Percentiles rank a stretch among this genome's conserved stretches.
Conservation (phyloP, 2,329 filamentous ascomycete genomes). For the Talaromyces sp. region DNA sequence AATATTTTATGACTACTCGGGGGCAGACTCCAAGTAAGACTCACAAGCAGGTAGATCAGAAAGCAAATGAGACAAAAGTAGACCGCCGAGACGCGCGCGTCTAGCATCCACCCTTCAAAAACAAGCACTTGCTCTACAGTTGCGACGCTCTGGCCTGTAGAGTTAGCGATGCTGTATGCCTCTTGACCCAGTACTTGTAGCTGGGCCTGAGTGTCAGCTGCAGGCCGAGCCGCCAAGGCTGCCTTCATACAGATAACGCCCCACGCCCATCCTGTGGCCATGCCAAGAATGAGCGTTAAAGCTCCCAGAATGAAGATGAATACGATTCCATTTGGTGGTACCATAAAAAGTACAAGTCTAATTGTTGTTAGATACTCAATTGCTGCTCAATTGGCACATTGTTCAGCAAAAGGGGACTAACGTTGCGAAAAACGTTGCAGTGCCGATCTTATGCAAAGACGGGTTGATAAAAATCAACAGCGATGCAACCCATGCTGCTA, state of each 20-base stretch:
- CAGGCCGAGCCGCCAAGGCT: constrained; percentile 47
- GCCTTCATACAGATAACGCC: constrained; percentile 55
- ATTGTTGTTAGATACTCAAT: constrained; percentile 9
- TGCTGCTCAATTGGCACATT: neutral
- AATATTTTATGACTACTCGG: neutral
- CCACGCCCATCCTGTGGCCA: constrained; percentile 55
- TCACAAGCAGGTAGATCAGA: constrained; percentile 49
- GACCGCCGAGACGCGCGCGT: constrained; percentile 48
- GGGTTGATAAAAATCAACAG: constrained; percentile 54
- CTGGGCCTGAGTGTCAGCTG: constrained; percentile 39
- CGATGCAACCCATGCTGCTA: constrained; percentile 50
- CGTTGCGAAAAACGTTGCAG: constrained; percentile 51
- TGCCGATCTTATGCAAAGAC: constrained; percentile 44
- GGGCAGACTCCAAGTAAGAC: neutral
- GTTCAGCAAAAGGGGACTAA: constrained; percentile 13
- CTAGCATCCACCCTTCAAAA: constrained; percentile 52
- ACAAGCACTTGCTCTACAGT: constrained; percentile 43
- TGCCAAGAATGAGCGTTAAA: constrained; percentile 50
- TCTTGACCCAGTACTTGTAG: constrained; percentile 38
- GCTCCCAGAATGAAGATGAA: constrained; percentile 50
- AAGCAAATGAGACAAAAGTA: constrained; percentile 44
- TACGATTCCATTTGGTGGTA: constrained; percentile 51
- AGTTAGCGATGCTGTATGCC: constrained; percentile 36
- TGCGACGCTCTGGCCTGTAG: constrained; percentile 30
- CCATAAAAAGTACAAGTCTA: constrained; percentile 47